These are phyloP conservation scores for Mycoemilia scoparia DNA, from an alignment of 192 early-diverging fungal species.

Conservation along the genomic window DNA sequence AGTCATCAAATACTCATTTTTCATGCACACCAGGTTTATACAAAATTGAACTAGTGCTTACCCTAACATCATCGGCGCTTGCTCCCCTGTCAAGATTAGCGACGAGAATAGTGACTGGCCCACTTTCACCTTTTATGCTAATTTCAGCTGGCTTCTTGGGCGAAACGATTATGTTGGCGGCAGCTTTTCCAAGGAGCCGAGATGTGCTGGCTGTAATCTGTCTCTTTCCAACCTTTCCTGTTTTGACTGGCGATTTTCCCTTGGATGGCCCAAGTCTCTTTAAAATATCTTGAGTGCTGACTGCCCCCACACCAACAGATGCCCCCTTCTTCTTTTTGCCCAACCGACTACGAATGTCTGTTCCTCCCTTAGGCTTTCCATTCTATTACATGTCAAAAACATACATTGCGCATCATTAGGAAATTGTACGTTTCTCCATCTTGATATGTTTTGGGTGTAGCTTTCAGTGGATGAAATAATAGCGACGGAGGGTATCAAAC, in stretches of 20 bases:
- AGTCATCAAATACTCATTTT: too few relatives aligned
- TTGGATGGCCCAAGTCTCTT: neutral
- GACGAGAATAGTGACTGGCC: constrained; percentile 21
- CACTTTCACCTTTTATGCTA: constrained; percentile 20
- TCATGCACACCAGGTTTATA: too few relatives aligned
- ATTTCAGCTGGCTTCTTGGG: constrained; percentile 6
- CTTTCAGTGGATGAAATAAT: constrained; percentile 6
- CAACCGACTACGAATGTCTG: constrained; percentile 1
- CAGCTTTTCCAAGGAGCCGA: constrained; percentile 1
- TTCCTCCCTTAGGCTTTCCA: neutral
- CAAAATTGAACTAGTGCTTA: too few relatives aligned
- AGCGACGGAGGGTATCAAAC: too few relatives aligned
- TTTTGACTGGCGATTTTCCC: constrained; percentile 1
- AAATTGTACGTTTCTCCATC: neutral
- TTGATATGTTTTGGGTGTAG: constrained; percentile 10
- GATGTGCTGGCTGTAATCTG: neutral
- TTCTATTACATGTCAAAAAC: constrained; percentile 7
- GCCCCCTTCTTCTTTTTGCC: constrained; percentile 5
- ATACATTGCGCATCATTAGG: constrained; percentile 4
- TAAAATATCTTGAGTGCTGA: constrained; percentile 3
- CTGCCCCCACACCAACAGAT: constrained; percentile 7
- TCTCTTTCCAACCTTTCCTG: constrained; percentile 1
- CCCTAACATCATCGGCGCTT: constrained; percentile 25
- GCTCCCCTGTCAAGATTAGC: constrained; percentile 28
- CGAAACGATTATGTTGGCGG: neutral